These are phyloP conservation scores for Globisporangium sylvaticum DNA, from an alignment of 352 stramenopile species.

Conservation along the genomic window DNA sequence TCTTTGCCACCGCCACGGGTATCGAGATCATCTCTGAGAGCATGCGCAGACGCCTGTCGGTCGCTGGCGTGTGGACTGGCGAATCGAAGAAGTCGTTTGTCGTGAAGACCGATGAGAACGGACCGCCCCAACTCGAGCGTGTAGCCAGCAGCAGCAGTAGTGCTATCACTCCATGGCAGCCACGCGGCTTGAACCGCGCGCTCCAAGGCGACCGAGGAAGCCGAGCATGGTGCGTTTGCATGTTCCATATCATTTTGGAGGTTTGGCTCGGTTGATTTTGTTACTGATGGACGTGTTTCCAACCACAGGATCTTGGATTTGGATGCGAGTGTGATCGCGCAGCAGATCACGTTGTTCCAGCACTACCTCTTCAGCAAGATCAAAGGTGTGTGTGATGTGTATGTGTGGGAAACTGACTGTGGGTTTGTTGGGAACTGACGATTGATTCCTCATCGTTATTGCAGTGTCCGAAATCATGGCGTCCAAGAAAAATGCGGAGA, in stretches of 20 bases:
- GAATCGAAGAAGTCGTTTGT: slow-evolving; percentile 61
- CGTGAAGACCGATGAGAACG: slow-evolving; percentile 45
- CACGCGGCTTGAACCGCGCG: slow-evolving; percentile 35
- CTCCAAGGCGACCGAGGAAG: slow-evolving; percentile 24
- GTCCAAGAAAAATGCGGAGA: slow-evolving; percentile 68
- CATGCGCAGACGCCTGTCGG: slow-evolving; percentile 68
- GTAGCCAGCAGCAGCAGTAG: slow-evolving; percentile 19
- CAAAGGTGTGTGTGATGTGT: slow-evolving; percentile 38
- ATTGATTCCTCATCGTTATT: neutral
- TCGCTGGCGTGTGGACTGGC: slow-evolving; percentile 68
- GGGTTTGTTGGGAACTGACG: neutral
- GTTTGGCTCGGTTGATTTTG: neutral
- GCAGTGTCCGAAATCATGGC: slow-evolving; percentile 77
- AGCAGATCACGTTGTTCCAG: slow-evolving; percentile 84
- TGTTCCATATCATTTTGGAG: neutral
- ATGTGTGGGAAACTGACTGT: neutral
- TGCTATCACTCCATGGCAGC: slow-evolving; percentile 52
- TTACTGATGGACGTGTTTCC: neutral
- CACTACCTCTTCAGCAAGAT: slow-evolving; percentile 89
- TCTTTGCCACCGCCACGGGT: slow-evolving; percentile 56
- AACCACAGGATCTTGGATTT: slow-evolving; percentile 63
- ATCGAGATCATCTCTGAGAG: slow-evolving; percentile 77
- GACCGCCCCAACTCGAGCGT: slow-evolving; percentile 20
- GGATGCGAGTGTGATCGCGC: slow-evolving; percentile 69
- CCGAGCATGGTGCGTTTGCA: slow-evolving; percentile 50